Evolutionary conservation across 345 rosid genomes (phyloP).

Genomic region (Pistacia vera): DNA sequence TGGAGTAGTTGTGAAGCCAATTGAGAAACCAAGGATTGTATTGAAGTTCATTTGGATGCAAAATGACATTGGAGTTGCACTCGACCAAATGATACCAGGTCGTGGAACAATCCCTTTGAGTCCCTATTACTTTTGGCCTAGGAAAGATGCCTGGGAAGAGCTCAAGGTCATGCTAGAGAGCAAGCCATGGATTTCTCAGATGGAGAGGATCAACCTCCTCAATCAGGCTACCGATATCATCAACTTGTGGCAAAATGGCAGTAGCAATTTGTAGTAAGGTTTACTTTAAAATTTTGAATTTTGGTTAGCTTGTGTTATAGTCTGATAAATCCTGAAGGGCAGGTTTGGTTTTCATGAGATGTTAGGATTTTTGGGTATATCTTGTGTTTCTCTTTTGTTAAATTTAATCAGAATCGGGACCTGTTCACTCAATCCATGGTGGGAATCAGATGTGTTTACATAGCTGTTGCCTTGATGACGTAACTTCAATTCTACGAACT

Average conservation of each 20-base stretch:
- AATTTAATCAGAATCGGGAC: neutral
- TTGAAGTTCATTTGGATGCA: slow-evolving; percentile 93
- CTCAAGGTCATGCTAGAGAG: slow-evolving; percentile 72
- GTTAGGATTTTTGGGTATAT: neutral
- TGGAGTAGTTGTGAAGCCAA: slow-evolving; percentile 73
- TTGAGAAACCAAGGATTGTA: slow-evolving; percentile 72
- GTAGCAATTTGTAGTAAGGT: slow-evolving; percentile 37
- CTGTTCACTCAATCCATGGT: too few species aligned
- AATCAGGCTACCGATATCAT: slow-evolving; percentile 87
- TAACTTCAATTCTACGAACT: too few species aligned
- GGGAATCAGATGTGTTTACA: too few species aligned
- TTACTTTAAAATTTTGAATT: neutral
- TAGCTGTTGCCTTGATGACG: neutral
- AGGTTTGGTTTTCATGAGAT: neutral
- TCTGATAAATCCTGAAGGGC: neutral
- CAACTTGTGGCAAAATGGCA: slow-evolving; percentile 74
- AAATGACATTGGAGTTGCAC: slow-evolving; percentile 74
- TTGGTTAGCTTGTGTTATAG: neutral
- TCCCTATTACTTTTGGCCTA: slow-evolving; percentile 90
- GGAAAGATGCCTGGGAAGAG: slow-evolving; percentile 88
- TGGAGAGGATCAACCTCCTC: slow-evolving; percentile 70
- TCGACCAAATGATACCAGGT: slow-evolving; percentile 73
- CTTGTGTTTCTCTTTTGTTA: neutral
- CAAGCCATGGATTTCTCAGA: slow-evolving; percentile 84
- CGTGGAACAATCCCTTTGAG: slow-evolving; percentile 79